Base-by-base conservation (phyloP, 2,329 filamentous ascomycete species). In the Talaromyces sp. region DNA sequence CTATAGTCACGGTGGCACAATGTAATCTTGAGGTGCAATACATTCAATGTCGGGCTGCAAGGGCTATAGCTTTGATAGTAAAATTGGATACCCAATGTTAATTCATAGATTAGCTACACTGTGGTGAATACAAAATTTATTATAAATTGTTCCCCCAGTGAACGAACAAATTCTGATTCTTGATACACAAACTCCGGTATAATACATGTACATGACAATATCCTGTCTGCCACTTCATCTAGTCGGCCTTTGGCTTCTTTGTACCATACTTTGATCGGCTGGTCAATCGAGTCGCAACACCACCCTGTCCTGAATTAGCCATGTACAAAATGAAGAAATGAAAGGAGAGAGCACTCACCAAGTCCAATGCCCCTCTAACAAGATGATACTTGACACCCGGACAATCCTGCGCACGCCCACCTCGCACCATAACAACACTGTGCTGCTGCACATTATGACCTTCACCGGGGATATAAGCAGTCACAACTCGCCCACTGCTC, bases 361-460 rank as follows among this genome's bases (percentile, higher is more conserved):
- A 76, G 84, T 99, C 94, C 77, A 96, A 80, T 21, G 92, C 91
- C 32, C 94, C 94, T 73, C 94, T 83, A 48, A 99, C 90, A 70
- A 97, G 80, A 76, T 95, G 91, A 75, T 99, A 99, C 72, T 92
- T 88, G 77, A 99, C 94, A 87, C 94, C 94, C 63, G 94, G 94
- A 80, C 94, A 99, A 87, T 99, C 94, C 84, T 97, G 94, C 65
- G 86, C 87, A 73, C 94, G 84, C 2, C 94, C 94, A 61, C 94
- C 94, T 66, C 94, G 84, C n/a, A 99, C 92, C 66, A 97, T 81
- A 59, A 99, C 94, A 53, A 99, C 94, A 69, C 90, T 95, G 81
- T 99, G 95, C 83, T 97, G 94, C 82, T 97, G 93, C 66, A 97
- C 92, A 77, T 97, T 99, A 79, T 99, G 94, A 54, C 94, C 84